These are phyloP conservation scores for Suhomyces ambrosiae DNA, from an alignment of 1,139 yeast genomes.

Conservation along the genomic window DNA sequence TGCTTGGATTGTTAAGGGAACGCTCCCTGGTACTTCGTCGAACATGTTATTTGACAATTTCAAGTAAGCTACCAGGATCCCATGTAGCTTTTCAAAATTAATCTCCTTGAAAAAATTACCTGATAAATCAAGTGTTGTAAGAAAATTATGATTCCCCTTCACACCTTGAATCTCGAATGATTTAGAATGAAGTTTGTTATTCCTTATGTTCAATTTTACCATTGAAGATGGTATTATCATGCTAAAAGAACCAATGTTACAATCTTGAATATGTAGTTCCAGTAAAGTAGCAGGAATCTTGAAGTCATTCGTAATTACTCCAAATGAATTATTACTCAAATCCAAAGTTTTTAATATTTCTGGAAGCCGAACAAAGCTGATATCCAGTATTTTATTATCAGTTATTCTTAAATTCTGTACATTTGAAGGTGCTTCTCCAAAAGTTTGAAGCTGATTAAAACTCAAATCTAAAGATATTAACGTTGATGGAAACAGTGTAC, in stretches of 20 bases:
- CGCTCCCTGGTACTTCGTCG: slow-evolving; percentile 12
- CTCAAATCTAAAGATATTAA: slow-evolving; percentile 9
- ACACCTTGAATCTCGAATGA: slow-evolving; percentile 4
- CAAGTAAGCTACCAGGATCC: slow-evolving; percentile 11
- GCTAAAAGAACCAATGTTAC: slow-evolving; percentile 11
- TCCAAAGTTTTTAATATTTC: slow-evolving; percentile 5
- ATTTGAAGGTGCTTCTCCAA: neutral
- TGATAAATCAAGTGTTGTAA: slow-evolving; percentile 12
- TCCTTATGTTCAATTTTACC: slow-evolving; percentile 9
- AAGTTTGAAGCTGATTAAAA: slow-evolving; percentile 9
- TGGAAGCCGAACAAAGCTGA: slow-evolving; percentile 6
- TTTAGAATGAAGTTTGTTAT: slow-evolving; percentile 16
- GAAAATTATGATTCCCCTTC: neutral
- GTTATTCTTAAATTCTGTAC: slow-evolving; percentile 9
- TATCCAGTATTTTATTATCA: slow-evolving; percentile 10
- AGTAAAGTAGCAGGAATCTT: slow-evolving; percentile 8
- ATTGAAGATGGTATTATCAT: slow-evolving; percentile 7
- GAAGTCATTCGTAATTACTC: slow-evolving; percentile 9
- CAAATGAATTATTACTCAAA: slow-evolving; percentile 12
- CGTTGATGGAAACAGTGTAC: slow-evolving; percentile 5
- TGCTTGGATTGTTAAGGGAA: slow-evolving; percentile 10
- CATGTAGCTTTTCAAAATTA: slow-evolving; percentile 7
- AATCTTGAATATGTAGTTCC: slow-evolving; percentile 11
- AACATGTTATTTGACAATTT: slow-evolving; percentile 16
- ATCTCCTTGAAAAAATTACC: slow-evolving; percentile 17